Evolutionary conservation across 148 eudicot genomes (phyloP).

Genomic region (Vaccinium darrowii): DNA sequence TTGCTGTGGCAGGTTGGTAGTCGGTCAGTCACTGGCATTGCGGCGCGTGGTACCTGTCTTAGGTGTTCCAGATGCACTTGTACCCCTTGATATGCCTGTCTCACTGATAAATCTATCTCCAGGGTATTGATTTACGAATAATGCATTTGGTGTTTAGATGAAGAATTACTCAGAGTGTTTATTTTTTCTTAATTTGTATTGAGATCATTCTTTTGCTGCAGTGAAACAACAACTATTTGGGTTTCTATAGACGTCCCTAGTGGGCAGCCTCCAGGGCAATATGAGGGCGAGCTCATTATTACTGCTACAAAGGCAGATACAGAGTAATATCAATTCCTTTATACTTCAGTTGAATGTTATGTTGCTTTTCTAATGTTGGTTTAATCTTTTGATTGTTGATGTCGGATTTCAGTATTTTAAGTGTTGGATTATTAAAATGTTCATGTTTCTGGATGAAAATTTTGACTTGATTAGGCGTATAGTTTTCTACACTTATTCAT

Average conservation of each 20-base stretch:
- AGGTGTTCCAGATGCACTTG: conserved; percentile 99
- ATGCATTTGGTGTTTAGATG: background rate
- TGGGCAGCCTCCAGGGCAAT: conserved; percentile 80
- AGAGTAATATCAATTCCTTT: conserved; percentile 61
- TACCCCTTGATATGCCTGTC: conserved; percentile 80
- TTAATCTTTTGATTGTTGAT: conserved; percentile 8
- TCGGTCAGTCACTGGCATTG: conserved; percentile 65
- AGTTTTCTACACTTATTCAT: conserved; percentile 22
- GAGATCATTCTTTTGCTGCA: conserved; percentile 39
- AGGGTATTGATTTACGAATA: conserved; percentile 50
- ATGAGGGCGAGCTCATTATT: conserved; percentile 79
- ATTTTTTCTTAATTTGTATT: conserved; percentile 20
- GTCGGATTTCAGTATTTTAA: conserved; percentile 5
- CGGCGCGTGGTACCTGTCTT: conserved; percentile 82
- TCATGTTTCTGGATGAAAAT: background rate
- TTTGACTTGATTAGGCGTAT: background rate
- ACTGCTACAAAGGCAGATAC: conserved; percentile 76
- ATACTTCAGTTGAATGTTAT: conserved; percentile 32
- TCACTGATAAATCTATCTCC: conserved; percentile 66
- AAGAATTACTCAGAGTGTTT: background rate
- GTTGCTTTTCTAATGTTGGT: conserved; percentile 25
- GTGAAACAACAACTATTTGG: conserved; percentile 92
- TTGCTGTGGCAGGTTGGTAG: conserved; percentile 55
- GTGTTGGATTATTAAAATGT: conserved; percentile 9
- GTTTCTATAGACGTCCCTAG: conserved; percentile 75